Percentiles rank a stretch among this genome's conserved stretches.
These are phyloP conservation scores for Colletotrichum sp. DNA, from an alignment of 2,329 filamentous ascomycete genomes.

Conservation along the genomic window DNA sequence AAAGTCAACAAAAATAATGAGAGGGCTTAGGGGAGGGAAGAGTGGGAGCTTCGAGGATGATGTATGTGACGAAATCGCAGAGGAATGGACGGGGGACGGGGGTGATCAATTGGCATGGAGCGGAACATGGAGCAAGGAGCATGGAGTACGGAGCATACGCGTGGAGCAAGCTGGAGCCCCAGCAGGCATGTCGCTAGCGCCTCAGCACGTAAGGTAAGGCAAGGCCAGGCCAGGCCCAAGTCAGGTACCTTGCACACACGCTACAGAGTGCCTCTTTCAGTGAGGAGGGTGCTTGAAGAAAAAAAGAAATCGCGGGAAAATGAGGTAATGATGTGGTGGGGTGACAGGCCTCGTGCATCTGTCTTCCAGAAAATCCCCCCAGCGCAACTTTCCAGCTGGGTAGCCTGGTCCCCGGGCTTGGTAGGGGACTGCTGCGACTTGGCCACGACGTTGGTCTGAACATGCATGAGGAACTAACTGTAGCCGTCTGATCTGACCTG, in stretches of 20 bases:
- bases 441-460: not conserved
- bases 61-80: constrained; percentile 22
- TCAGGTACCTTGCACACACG: not conserved
- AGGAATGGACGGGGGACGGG: constrained; percentile 9
- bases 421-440: not conserved
- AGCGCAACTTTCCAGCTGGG: not conserved
- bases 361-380: not conserved
- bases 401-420: not conserved
- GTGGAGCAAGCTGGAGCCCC: constrained; percentile 2
- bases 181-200: not conserved
- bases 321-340: constrained; percentile 16
- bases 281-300: not conserved
- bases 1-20: not conserved
- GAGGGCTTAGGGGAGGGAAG: not conserved
- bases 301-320: not conserved
- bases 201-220: not conserved
- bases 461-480: not conserved
- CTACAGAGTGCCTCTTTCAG: not conserved
- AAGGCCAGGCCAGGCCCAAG: not conserved
- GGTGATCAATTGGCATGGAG: constrained; percentile 20
- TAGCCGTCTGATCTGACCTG: not conserved
- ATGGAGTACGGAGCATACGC: not conserved
- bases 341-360: constrained; percentile 11
- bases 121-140: constrained; percentile 8
- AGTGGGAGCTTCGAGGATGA: constrained; percentile 15